These are phyloP conservation scores for Eudorina sp. DNA, from an alignment of 139 green algal genomes.

Conservation along the genomic window DNA sequence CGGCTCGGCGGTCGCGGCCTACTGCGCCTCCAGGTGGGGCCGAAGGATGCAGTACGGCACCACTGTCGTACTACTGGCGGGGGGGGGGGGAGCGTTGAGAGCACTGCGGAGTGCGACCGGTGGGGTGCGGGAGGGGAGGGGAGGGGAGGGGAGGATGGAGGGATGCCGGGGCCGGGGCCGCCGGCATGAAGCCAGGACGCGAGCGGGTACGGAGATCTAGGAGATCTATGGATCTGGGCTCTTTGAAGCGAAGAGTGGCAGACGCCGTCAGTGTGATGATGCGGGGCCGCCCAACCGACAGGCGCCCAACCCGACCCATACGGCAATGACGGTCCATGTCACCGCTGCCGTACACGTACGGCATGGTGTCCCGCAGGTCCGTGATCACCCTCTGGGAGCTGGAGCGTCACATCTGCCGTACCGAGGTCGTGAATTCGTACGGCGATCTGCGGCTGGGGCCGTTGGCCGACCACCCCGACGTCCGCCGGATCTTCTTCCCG, in stretches of 20 bases:
- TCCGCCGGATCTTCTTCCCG: slow-evolving; percentile 17
- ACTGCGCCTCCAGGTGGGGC: slow-evolving; percentile 10
- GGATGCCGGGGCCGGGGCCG: neutral
- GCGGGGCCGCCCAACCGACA: neutral
- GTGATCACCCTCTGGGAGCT: slow-evolving; percentile 38
- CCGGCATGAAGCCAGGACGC: no score
- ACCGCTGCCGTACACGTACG: no score
- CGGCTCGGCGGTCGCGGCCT: neutral
- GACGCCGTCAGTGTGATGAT: neutral
- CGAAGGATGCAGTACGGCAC: neutral
- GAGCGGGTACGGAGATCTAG: no score
- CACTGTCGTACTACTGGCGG: no score
- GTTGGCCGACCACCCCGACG: neutral
- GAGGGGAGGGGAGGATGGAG: neutral
- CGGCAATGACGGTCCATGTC: neutral
- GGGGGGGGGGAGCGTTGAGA: neutral
- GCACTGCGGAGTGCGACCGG: neutral
- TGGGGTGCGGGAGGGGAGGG: neutral
- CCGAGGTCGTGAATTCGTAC: neutral
- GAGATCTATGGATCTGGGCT: no score
- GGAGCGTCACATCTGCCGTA: neutral
- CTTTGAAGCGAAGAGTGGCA: no score
- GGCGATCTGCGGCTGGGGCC: slow-evolving; percentile 17
- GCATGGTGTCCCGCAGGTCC: no score
- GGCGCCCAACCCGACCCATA: neutral